These are phyloP conservation scores for Pelargonium nanum DNA, from an alignment of 345 rosid genomes.

Conservation along the genomic window DNA sequence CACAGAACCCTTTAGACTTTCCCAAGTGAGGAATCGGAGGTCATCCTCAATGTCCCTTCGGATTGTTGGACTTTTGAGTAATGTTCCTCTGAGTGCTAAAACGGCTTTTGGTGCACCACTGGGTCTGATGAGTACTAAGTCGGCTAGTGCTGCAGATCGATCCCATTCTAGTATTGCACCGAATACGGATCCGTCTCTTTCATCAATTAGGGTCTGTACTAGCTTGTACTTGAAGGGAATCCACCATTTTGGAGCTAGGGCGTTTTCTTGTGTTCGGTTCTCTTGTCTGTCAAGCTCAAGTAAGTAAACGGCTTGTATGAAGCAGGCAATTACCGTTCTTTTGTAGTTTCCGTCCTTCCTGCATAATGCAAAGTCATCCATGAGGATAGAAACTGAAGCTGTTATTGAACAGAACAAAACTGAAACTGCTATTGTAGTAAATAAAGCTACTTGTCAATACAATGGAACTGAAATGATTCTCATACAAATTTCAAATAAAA, in stretches of 20 bases:
- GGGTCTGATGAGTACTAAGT: constrained; percentile 70
- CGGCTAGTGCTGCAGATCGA: constrained; percentile 69
- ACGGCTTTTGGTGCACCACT: constrained; percentile 87
- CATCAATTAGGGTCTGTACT: constrained; percentile 53
- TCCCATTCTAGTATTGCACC: constrained; percentile 95
- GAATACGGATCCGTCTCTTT: constrained; percentile 76
- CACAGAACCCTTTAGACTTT: constrained; percentile 84
- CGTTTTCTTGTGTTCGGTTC: constrained; percentile 42
- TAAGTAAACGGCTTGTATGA: constrained; percentile 88
- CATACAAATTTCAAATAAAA: too few species aligned
- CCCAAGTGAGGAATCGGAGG: constrained; percentile 93
- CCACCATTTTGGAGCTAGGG: constrained; percentile 97
- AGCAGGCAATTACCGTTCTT: constrained; percentile 83
- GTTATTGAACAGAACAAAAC: constrained; percentile 1
- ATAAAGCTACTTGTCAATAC: too few species aligned
- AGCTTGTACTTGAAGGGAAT: constrained; percentile 79
- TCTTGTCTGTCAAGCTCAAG: constrained; percentile 93
- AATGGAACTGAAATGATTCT: too few species aligned
- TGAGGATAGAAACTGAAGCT: not conserved
- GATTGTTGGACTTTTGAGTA: constrained; percentile 75
- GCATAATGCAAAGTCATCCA: constrained; percentile 6
- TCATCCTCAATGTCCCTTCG: constrained; percentile 81
- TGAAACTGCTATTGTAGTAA: too few species aligned
- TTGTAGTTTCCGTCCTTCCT: constrained; percentile 92
- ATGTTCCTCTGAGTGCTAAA: constrained; percentile 68